phyloP scores from a whole-genome alignment of 345 rosid species.

The Aethionema arabicum region DNA sequence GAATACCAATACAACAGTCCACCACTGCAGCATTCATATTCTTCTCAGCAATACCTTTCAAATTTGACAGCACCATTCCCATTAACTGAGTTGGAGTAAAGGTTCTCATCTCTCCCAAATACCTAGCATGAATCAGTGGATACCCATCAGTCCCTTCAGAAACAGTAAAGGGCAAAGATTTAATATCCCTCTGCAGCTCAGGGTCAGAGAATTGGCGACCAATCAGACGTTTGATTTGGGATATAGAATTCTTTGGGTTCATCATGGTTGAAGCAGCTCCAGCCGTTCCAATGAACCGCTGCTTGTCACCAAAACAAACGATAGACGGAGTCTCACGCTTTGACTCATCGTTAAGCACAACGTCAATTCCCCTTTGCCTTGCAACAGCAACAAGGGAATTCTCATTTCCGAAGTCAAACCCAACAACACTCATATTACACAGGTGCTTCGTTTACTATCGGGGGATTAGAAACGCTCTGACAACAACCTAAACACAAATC shows the following conservation, averaged over 20 bases:
- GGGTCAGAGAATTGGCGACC: constrained; percentile 87
- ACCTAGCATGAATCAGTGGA: constrained; percentile 79
- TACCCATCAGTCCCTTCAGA: constrained; percentile 86
- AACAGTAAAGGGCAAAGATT: constrained; percentile 65
- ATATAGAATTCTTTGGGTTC: constrained; percentile 92
- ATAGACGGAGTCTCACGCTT: constrained; percentile 96
- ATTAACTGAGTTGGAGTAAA: constrained; percentile 92
- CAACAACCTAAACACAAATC: constrained; percentile 2
- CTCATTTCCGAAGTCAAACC: constrained; percentile 97
- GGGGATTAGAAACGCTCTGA: not conserved
- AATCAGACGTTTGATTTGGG: constrained; percentile 81
- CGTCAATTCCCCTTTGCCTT: constrained; percentile 97
- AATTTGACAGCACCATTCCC: constrained; percentile 82
- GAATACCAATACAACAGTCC: constrained; percentile 96
- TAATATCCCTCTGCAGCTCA: constrained; percentile 84
- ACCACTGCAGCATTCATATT: constrained; percentile 82
- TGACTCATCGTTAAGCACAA: constrained; percentile 96
- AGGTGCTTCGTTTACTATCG: constrained; percentile 5
- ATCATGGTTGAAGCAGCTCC: constrained; percentile 95
- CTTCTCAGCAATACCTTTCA: constrained; percentile 85
- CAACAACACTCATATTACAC: constrained; percentile 85
- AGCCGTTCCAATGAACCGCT: constrained; percentile 93
- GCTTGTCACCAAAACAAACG: constrained; percentile 96
- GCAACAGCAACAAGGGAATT: constrained; percentile 96
- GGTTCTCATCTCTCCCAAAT: constrained; percentile 74